phyloP scores from a whole-genome alignment of 2,329 filamentous ascomycete species.

The Colletotrichum sp. region DNA sequence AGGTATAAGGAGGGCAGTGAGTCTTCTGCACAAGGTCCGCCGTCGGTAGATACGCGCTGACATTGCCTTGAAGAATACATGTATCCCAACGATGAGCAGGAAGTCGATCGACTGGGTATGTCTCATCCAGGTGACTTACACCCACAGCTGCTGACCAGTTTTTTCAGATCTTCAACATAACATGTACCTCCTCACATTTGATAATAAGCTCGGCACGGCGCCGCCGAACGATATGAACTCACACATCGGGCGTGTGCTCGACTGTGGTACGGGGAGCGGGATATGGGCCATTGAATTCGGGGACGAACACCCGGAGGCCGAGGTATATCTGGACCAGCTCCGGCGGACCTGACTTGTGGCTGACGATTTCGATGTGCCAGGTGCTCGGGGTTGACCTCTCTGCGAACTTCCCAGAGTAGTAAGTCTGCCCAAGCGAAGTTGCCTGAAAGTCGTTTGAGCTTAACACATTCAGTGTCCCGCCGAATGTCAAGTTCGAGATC shows the following conservation, averaged over 20 bases:
- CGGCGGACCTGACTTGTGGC: background rate
- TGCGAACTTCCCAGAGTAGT: constrained; percentile 42
- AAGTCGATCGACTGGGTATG: background rate
- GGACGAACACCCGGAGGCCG: constrained; percentile 31
- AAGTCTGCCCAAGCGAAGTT: background rate
- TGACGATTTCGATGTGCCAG: constrained; percentile 1
- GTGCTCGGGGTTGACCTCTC: constrained; percentile 45
- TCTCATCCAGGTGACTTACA: background rate
- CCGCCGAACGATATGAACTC: constrained; percentile 28
- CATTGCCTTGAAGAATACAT: background rate
- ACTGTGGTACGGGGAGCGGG: constrained; percentile 53
- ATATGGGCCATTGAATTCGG: constrained; percentile 50
- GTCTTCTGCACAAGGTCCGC: background rate
- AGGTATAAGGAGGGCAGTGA: constrained; percentile 22
- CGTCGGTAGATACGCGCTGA: background rate
- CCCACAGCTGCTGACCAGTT: background rate
- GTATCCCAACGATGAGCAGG: background rate
- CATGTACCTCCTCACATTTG: constrained; percentile 34
- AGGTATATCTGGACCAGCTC: background rate
- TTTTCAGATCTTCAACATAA: constrained; percentile 39
- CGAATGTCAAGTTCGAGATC: constrained; percentile 59
- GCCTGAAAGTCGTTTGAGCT: background rate
- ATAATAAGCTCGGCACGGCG: constrained; percentile 30
- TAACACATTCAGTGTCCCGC: constrained; percentile 44
- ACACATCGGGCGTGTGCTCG: constrained; percentile 42